Base-by-base conservation (phyloP, 1,139 yeast species). In the Geotrichum klebahnii region DNA sequence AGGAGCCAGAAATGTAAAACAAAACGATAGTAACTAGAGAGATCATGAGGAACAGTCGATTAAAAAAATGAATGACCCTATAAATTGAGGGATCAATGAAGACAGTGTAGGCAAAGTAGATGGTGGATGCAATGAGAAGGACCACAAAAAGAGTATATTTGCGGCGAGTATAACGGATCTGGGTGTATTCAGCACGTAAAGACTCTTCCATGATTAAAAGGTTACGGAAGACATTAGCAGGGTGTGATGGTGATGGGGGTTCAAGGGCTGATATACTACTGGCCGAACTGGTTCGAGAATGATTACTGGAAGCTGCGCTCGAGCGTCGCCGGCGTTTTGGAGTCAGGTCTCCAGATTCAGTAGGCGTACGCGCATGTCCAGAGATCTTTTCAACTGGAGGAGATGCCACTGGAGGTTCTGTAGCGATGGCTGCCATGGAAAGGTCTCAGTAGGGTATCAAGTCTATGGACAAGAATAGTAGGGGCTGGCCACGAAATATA, bases 1-100 rank as follows among this genome's bases (percentile, higher is more conserved):
- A 90, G 67, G 89, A 94, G 1, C 97, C 98, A 24, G 95, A 84
- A 34, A 92, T 69, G 61, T 85, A 89, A 67, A 88, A 92, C 40
- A 92, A 71, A 41, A 81, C 75, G 49, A 89, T 69, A 0, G 96
- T 85, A 34, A 89, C 80, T 14, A 77, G 59, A 22, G 84, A 78
- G 39, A 90, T 85, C 23, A 86, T 70, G 24, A 86, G 74, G 12
- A 80, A 67, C 46, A 90, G 79, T 60, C 84, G 81, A 65, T 53
- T 80, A 57, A 65, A 45, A 29, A 69, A 61, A 36, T 63, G 61
- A 29, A 70, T 58, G 46, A 65, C 60, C 6, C 64, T 56, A 55
- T 70, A 70, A 9, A 61, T 59, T 10, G 71, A 65, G 14, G 71
- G 71, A 29, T 53, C 33, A 16, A 65, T 40, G 34, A 67, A 59